These are phyloP conservation scores for Solanum virginianum DNA, from an alignment of 257 asterid species.

Conservation along the genomic window DNA sequence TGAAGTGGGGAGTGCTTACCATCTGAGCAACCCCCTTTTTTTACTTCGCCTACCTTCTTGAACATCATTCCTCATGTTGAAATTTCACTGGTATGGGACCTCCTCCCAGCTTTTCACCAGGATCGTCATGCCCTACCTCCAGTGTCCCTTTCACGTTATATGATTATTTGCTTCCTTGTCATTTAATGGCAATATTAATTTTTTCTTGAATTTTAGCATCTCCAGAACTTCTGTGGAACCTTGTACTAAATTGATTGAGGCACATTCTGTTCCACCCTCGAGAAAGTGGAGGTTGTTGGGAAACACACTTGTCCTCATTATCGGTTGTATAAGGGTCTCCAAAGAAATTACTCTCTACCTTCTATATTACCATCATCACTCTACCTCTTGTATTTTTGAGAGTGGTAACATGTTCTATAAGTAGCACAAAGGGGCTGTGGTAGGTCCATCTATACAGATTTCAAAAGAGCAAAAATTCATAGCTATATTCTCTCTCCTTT, in stretches of 20 bases:
- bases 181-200: background rate
- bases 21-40: background rate
- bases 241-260: background rate
- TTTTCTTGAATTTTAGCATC: background rate
- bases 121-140: background rate
- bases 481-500: background rate
- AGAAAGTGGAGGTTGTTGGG: background rate
- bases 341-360: background rate
- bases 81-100: background rate
- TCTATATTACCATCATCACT: background rate
- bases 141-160: background rate
- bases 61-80: background rate
- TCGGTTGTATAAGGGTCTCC: background rate
- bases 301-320: background rate
- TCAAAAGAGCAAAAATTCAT: background rate
- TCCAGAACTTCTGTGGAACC: background rate
- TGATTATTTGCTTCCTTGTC: background rate
- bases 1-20: background rate
- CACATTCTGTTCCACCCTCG: background rate
- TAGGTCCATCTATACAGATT: background rate
- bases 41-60: background rate
- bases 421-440: background rate
- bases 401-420: background rate
- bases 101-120: background rate
- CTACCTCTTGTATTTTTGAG: background rate